Evolutionary conservation across 495 filamentous ascomycete genomes (phyloP).

Genomic region (Ascodesmis nigricans): DNA sequence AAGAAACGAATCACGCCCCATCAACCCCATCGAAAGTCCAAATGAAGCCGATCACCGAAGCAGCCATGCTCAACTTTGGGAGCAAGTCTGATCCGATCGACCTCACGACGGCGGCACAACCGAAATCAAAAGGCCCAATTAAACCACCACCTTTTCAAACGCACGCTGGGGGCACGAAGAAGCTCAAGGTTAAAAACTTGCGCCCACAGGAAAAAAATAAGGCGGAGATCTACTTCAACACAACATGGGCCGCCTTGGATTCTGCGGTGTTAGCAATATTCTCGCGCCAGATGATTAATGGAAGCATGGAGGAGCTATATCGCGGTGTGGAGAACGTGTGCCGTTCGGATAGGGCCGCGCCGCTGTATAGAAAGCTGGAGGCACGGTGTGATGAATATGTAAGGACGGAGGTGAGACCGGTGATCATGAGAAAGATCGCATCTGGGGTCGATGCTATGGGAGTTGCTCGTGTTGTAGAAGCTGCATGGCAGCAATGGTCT

Average conservation of each 20-base stretch:
- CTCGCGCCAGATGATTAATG: constrained; percentile 32
- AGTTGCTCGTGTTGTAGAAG: constrained; percentile 33
- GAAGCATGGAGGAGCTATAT: constrained; percentile 71
- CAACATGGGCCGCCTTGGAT: constrained; percentile 47
- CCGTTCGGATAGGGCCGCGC: constrained; percentile 43
- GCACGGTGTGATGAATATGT: constrained; percentile 42
- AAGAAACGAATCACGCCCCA: too few species aligned
- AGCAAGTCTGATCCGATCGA: constrained; percentile 6
- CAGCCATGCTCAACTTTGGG: constrained; percentile 16
- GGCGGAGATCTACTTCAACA: constrained; percentile 48
- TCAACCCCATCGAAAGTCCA: constrained; percentile 2
- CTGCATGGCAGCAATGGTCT: constrained; percentile 66
- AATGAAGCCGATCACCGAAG: constrained; percentile 14
- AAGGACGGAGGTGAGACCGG: constrained; percentile 30
- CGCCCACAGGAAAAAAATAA: constrained; percentile 34
- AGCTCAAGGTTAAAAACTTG: constrained; percentile 72
- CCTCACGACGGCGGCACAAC: constrained; percentile 10
- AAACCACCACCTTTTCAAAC: constrained; percentile 13
- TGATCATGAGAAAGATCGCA: constrained; percentile 31
- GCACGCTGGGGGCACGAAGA: constrained; percentile 26
- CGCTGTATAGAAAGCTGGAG: constrained; percentile 39
- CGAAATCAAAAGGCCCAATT: background rate
- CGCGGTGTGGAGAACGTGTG: constrained; percentile 78
- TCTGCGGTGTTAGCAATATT: constrained; percentile 54
- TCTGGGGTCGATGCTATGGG: too few species aligned